Evolutionary conservation across 1,284 basidiomycete genomes (phyloP).

Genomic region (Psilocybe mexicana): DNA sequence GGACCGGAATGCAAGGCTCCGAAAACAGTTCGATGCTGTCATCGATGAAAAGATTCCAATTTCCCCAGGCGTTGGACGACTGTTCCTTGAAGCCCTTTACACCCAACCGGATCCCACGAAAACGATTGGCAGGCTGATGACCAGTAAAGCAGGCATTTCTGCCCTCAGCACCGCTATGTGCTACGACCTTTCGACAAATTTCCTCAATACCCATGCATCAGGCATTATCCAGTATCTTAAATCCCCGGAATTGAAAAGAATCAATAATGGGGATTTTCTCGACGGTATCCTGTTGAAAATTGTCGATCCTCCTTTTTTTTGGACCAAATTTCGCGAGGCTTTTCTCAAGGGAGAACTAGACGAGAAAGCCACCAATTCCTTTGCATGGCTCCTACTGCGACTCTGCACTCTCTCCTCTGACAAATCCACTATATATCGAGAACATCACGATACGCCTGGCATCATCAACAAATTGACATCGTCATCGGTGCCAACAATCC

Average conservation of each 20-base stretch:
- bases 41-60: constrained; percentile 21
- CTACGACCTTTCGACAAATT: constrained; percentile 37
- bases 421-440: constrained; percentile 37
- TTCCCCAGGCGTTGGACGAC: constrained; percentile 18
- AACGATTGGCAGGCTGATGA: constrained; percentile 44
- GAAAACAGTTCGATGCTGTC: constrained; percentile 26
- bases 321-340: constrained; percentile 42
- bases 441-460: constrained; percentile 34
- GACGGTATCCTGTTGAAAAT: constrained; percentile 41
- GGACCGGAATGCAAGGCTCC: constrained; percentile 17
- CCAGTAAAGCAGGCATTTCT: constrained; percentile 39
- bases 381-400: constrained; percentile 54
- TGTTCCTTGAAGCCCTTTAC: constrained; percentile 52
- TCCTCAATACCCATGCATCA: constrained; percentile 47
- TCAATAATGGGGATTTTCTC: constrained; percentile 47
- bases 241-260: constrained; percentile 33
- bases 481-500: constrained; percentile 36
- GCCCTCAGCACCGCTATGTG: constrained; percentile 47
- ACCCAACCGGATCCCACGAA: constrained; percentile 38
- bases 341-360: constrained; percentile 40
- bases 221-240: constrained; percentile 43
- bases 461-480: constrained; percentile 35
- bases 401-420: constrained; percentile 45
- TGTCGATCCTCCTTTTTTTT: constrained; percentile 57
- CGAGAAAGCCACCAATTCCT: constrained; percentile 35